Evolutionary conservation across 106 monocot genomes (phyloP).

Genomic region (Apostasia shenzhenica): DNA sequence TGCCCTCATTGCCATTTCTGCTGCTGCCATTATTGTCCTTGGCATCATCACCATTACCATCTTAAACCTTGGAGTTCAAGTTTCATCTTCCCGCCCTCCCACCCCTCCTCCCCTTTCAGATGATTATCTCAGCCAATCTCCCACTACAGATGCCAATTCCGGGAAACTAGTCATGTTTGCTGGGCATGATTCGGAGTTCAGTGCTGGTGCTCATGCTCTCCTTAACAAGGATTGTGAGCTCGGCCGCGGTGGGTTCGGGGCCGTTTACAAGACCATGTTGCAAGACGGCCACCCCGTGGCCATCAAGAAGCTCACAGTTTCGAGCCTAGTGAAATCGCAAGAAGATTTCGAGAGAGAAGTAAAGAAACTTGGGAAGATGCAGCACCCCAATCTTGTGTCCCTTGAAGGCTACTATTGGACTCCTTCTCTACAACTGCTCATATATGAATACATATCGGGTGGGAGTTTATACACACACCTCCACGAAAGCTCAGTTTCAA

Average conservation of each 20-base stretch:
- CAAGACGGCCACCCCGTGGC: constrained; percentile 41
- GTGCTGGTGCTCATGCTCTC: constrained; percentile 32
- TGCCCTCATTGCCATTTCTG: constrained; percentile 42
- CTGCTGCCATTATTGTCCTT: constrained; percentile 35
- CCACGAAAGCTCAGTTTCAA: constrained; percentile 7
- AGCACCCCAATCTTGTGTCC: constrained; percentile 36
- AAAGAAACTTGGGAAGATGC: constrained; percentile 39
- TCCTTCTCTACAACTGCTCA: constrained; percentile 50
- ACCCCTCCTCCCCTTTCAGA: constrained; percentile 25
- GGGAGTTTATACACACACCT: constrained; percentile 26
- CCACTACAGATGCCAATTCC: constrained; percentile 29
- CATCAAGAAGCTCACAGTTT: constrained; percentile 51
- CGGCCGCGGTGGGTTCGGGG: constrained; percentile 41
- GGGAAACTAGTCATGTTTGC: constrained; percentile 50
- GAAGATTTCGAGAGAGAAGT: constrained; percentile 56
- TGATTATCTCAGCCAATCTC: constrained; percentile 30
- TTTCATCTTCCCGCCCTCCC: constrained; percentile 13
- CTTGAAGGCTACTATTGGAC: constrained; percentile 67
- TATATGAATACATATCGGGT: constrained; percentile 41
- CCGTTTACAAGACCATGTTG: constrained; percentile 33
- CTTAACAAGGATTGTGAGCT: constrained; percentile 50
- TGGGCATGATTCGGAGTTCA: constrained; percentile 37
- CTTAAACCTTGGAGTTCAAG: constrained; percentile 31
- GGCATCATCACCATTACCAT: constrained; percentile 42
- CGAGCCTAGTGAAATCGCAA: constrained; percentile 49